Percentiles rank a stretch among this genome's conserved stretches.
phyloP scores from a whole-genome alignment of 1,284 basidiomycete genomes.

The Cutaneotrichosporon cyanovorans region DNA sequence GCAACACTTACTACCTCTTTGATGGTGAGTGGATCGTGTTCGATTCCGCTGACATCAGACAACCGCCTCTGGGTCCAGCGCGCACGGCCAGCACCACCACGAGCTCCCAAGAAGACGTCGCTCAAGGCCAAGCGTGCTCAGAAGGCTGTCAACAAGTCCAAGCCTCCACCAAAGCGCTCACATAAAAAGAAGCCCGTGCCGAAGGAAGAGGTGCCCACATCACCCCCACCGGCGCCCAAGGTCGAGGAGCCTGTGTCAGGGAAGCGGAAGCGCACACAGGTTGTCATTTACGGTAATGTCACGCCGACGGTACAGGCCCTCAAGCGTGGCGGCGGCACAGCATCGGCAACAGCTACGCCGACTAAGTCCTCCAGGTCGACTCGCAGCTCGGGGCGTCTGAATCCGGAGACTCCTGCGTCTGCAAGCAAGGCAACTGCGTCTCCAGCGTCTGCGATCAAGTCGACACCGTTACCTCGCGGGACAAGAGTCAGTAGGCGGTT shows the following conservation, averaged over 20 bases:
- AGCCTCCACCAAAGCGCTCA: conserved; percentile 17
- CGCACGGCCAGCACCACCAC: conserved; percentile 27
- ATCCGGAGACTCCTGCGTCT: not conserved
- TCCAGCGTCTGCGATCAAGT: conserved; percentile 9
- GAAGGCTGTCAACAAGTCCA: conserved; percentile 13
- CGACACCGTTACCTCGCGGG: conserved; percentile 21
- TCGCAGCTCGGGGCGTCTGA: conserved; percentile 5
- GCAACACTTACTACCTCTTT: conserved; percentile 53
- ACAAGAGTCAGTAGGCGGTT: conserved; percentile 34
- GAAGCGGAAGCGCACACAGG: conserved; percentile 28
- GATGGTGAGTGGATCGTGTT: conserved; percentile 41
- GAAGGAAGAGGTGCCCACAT: conserved; percentile 1
- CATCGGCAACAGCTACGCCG: not conserved
- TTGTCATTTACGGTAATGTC: conserved; percentile 37
- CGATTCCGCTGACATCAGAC: conserved; percentile 28
- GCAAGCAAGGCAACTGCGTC: no score
- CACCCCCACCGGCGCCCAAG: conserved; percentile 7
- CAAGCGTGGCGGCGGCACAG: conserved; percentile 20
- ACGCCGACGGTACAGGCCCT: conserved; percentile 33
- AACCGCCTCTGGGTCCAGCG: conserved; percentile 54
- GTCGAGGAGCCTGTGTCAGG: conserved; percentile 17
- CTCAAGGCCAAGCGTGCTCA: conserved; percentile 31
- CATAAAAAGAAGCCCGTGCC: conserved; percentile 17
- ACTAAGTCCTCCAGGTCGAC: conserved; percentile 15
- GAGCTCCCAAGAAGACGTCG: conserved; percentile 32